These are phyloP conservation scores for Grosmannia penicillata DNA, from an alignment of 2,329 filamentous ascomycete species.

Conservation along the genomic window DNA sequence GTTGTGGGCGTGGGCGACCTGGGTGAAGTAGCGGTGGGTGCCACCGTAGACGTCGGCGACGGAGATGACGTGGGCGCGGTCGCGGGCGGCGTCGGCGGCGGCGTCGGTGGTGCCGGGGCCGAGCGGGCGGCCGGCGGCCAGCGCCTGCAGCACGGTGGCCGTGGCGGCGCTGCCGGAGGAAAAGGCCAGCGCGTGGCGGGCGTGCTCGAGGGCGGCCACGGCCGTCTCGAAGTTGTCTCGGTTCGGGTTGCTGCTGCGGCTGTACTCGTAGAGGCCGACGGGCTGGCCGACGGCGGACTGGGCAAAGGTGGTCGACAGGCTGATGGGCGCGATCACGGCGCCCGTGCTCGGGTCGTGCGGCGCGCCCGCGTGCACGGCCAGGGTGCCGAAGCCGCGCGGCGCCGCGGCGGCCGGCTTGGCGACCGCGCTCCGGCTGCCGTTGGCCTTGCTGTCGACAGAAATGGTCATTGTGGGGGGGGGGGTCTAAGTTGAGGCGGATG, in stretches of 20 bases:
- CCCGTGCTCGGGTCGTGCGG: slow-evolving; percentile 84
- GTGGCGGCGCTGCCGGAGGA: slow-evolving; percentile 89
- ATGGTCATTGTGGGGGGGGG: neutral
- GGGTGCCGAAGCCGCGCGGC: slow-evolving; percentile 66
- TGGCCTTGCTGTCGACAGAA: neutral
- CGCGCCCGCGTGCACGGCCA: slow-evolving; percentile 86
- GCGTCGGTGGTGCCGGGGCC: neutral
- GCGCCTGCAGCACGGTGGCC: slow-evolving; percentile 80
- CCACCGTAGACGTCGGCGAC: slow-evolving; percentile 97
- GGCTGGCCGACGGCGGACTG: slow-evolving; percentile 79
- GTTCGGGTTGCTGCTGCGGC: slow-evolving; percentile 86
- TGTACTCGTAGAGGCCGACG: slow-evolving; percentile 84
- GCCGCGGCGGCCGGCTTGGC: neutral
- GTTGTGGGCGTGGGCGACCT: slow-evolving; percentile 87
- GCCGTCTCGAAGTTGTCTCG: slow-evolving; percentile 86
- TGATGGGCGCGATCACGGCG: slow-evolving; percentile 92
- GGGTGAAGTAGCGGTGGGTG: slow-evolving; percentile 97
- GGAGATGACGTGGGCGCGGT: slow-evolving; percentile 82
- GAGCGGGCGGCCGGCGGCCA: slow-evolving; percentile 35
- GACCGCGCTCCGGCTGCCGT: neutral
- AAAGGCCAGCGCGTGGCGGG: slow-evolving; percentile 85
- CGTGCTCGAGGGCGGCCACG: slow-evolving; percentile 83
- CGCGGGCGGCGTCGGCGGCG: neutral
- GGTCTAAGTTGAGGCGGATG: too few species aligned
- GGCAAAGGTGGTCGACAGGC: slow-evolving; percentile 91